Conservation (phyloP, 2,329 filamentous ascomycete species). For the Aspergillus sp. region DNA sequence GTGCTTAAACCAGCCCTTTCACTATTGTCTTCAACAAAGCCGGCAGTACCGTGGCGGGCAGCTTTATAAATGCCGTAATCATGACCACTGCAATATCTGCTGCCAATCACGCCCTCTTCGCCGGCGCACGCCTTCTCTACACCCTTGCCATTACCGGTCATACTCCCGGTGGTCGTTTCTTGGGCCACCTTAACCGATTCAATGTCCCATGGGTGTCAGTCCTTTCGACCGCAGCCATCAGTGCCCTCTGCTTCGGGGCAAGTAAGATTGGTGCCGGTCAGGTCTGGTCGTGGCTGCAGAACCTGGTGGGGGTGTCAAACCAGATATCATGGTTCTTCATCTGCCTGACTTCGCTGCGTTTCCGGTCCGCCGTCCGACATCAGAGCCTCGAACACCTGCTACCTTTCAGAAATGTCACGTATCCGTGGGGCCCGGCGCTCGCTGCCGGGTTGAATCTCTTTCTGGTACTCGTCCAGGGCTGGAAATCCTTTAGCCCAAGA, state of each 20-base stretch:
- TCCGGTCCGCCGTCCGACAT: slow-evolving; percentile 58
- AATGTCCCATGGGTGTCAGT: slow-evolving; percentile 58
- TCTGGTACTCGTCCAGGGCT: slow-evolving; percentile 65
- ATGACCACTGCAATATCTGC: slow-evolving; percentile 62
- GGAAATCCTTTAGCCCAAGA: slow-evolving; percentile 58
- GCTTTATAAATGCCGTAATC: slow-evolving; percentile 64
- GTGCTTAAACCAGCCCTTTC: slow-evolving; percentile 55
- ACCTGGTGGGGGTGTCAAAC: slow-evolving; percentile 68
- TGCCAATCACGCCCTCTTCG: slow-evolving; percentile 62
- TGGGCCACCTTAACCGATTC: slow-evolving; percentile 53
- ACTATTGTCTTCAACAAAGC: slow-evolving; percentile 64
- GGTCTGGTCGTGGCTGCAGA: slow-evolving; percentile 68
- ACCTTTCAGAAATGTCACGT: slow-evolving; percentile 68
- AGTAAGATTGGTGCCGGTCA: slow-evolving; percentile 67
- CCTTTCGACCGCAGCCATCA: slow-evolving; percentile 56
- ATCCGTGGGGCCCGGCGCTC: slow-evolving; percentile 62
- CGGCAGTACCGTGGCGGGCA: slow-evolving; percentile 57
- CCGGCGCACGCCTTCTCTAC: slow-evolving; percentile 60
- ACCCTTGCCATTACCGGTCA: slow-evolving; percentile 57
- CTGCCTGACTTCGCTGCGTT: slow-evolving; percentile 64
- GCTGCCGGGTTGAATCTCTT: slow-evolving; percentile 60
- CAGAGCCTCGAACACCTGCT: slow-evolving; percentile 65
- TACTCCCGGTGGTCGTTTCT: slow-evolving; percentile 53
- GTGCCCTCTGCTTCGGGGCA: slow-evolving; percentile 64
- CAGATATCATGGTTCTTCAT: slow-evolving; percentile 67